Percentiles rank a stretch among this genome's conserved stretches.
phyloP scores from a whole-genome alignment of 495 filamentous ascomycete genomes.

The Daldinia decipiens region DNA sequence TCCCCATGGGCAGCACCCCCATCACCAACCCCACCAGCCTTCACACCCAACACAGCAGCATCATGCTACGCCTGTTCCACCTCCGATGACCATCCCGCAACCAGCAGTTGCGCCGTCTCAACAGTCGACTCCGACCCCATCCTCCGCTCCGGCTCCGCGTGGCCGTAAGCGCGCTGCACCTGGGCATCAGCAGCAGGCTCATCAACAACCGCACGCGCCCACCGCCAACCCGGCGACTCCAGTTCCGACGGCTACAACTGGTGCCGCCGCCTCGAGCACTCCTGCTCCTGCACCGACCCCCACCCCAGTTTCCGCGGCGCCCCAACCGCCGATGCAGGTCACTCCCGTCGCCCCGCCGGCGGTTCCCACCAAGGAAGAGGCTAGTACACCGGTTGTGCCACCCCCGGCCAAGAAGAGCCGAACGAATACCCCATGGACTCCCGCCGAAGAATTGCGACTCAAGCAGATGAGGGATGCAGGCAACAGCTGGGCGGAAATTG shows the following conservation, averaged over 20 bases:
- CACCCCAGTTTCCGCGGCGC: slow-evolving; percentile 44
- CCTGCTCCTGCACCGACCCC: slow-evolving; percentile 43
- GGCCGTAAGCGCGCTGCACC: slow-evolving; percentile 44
- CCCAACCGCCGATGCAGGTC: slow-evolving; percentile 50
- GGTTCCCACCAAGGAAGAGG: slow-evolving; percentile 47
- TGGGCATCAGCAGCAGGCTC: slow-evolving; percentile 36
- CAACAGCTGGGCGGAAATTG: slow-evolving; percentile 96
- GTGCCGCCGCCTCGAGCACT: slow-evolving; percentile 37
- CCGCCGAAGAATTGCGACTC: slow-evolving; percentile 89
- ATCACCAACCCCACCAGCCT: slow-evolving; percentile 50
- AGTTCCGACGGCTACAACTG: slow-evolving; percentile 35
- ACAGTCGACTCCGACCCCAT: slow-evolving; percentile 56
- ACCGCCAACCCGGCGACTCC: slow-evolving; percentile 38
- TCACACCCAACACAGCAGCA: slow-evolving; percentile 47
- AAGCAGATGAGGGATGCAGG: slow-evolving; percentile 94
- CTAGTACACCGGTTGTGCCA: slow-evolving; percentile 49
- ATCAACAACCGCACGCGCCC: slow-evolving; percentile 43
- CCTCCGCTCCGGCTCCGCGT: slow-evolving; percentile 46
- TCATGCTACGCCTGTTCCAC: slow-evolving; percentile 53
- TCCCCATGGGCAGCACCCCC: slow-evolving; percentile 43
- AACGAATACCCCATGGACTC: slow-evolving; percentile 98
- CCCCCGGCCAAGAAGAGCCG: slow-evolving; percentile 87
- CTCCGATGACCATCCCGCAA: slow-evolving; percentile 53
- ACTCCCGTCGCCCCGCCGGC: slow-evolving; percentile 49
- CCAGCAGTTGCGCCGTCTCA: slow-evolving; percentile 46